Base-by-base conservation (phyloP, 805 yeast genomes). In the Metschnikowia lunata region DNA sequence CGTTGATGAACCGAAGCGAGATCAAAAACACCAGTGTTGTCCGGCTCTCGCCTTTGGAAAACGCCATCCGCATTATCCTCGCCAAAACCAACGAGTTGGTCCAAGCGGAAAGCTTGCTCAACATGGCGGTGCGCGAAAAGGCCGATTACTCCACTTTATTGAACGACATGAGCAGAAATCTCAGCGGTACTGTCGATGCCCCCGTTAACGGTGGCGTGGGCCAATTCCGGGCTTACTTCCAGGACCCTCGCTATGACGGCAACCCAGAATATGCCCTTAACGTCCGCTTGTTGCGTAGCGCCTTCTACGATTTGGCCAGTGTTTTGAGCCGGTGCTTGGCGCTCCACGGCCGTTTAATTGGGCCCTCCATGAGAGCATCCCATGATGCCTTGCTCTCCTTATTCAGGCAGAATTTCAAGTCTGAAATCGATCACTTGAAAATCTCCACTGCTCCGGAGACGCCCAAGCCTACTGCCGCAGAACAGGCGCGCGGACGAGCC, bases 181-280 rank as follows among this genome's bases (percentile, higher is more conserved):
- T 83, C 43, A 77, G 88, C 3, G 96, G 96, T 35, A 86, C 96
- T 0, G 90, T 89, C 43, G 95, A 88, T 60, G 80, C 96, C 0
- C 96, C 96, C 3, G 91, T 88, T 6, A 88, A 88, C 60, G 97
- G 97, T 30, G 97, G 97, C 46, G 86, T 88, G 50, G 86, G 88
- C 2, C 88, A 85, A 59, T 88, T 85, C 64, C 74, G 90, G 43
- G 76, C 76, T 2, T 87, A 88, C 59, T 78, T 85, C 58, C 63
- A 61, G 31, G 74, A 72, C 39, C 52, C 63, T 1, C 61, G 61
- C 40, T 64, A 64, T 42, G 62, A 57, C 28, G 68, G 62, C 7
- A 63, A 61, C 46, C 63, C 61, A 7, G 65, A 61, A 26, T 60
- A 66, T 41, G 57, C 56, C 4, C 55, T 59, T 26, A 61, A 61